Conservation (phyloP, 805 yeast species). For the Metschnikowia hibisci region DNA sequence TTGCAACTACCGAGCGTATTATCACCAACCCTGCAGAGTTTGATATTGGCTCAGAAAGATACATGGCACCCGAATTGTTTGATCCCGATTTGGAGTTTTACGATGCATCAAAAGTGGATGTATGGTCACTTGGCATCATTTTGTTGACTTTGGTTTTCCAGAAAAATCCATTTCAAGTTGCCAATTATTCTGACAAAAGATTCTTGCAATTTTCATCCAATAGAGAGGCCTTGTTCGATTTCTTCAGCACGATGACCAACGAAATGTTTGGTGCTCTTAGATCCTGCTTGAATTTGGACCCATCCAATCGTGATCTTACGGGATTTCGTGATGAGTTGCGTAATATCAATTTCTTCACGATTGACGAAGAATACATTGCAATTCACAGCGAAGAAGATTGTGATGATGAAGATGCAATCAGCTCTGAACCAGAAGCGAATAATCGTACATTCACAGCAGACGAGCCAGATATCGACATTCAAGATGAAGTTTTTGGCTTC, state of each 20-base stretch:
- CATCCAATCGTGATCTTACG: constrained; percentile 69
- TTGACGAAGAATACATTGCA: constrained; percentile 61
- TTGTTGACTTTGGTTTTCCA: constrained; percentile 82
- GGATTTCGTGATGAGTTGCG: constrained; percentile 58
- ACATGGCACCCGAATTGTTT: constrained; percentile 92
- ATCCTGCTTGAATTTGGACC: constrained; percentile 76
- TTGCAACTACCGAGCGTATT: constrained; percentile 48
- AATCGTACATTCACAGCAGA: constrained; percentile 8
- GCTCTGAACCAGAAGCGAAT: constrained; percentile 25
- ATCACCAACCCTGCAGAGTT: constrained; percentile 57
- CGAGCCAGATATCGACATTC: constrained; percentile 6
- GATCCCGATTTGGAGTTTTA: constrained; percentile 58
- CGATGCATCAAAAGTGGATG: constrained; percentile 76
- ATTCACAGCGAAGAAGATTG: constrained; percentile 47
- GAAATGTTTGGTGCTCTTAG: constrained; percentile 85
- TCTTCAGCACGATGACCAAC: constrained; percentile 82
- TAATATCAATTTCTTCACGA: constrained; percentile 64
- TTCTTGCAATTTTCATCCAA: constrained; percentile 82
- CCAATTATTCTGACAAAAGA: constrained; percentile 74
- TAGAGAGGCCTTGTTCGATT: constrained; percentile 86
- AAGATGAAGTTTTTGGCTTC: constrained; percentile 10
- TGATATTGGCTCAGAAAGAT: constrained; percentile 85
- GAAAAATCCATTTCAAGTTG: constrained; percentile 80
- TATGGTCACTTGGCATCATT: constrained; percentile 88
- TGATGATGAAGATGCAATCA: constrained; percentile 19